These are phyloP conservation scores for Babesia ovis DNA, from an alignment of 169 alveolate species.

Conservation along the genomic window DNA sequence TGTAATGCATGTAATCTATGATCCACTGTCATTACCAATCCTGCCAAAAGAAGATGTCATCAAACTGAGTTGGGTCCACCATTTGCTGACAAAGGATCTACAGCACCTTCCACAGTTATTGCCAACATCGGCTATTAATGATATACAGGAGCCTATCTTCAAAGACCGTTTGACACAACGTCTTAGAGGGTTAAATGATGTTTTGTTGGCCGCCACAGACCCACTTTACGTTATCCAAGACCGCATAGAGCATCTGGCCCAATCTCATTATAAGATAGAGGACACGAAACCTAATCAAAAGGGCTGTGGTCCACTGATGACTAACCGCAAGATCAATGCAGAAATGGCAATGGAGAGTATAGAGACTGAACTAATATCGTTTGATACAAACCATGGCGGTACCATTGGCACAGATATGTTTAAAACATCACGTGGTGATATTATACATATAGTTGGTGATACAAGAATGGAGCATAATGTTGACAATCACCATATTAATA, in stretches of 20 bases:
- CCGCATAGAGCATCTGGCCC: constrained; percentile 43
- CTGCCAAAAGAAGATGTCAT: constrained; percentile 3
- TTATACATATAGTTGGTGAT: neutral
- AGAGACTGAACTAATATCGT: constrained; percentile 33
- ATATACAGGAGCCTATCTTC: constrained; percentile 54
- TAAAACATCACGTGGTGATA: neutral
- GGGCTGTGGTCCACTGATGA: constrained; percentile 46
- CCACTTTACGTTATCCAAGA: constrained; percentile 40
- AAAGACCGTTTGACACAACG: constrained; percentile 26
- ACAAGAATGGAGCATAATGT: neutral
- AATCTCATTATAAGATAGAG: constrained; percentile 39
- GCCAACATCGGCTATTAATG: constrained; percentile 25
- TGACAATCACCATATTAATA: neutral
- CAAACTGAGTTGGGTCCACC: constrained; percentile 42
- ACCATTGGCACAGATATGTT: neutral
- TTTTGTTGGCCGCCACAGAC: constrained; percentile 28
- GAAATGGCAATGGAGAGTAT: constrained; percentile 34
- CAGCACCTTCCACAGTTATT: constrained; percentile 42
- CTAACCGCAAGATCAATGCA: constrained; percentile 23
- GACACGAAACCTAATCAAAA: constrained; percentile 17
- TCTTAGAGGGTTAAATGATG: constrained; percentile 26
- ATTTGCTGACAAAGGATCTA: constrained; percentile 36
- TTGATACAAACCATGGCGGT: neutral
- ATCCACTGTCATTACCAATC: neutral
- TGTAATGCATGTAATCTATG: neutral